Evolutionary conservation across 192 early-diverging fungal genomes (phyloP).

Genomic region (Thamnidium elegans): DNA sequence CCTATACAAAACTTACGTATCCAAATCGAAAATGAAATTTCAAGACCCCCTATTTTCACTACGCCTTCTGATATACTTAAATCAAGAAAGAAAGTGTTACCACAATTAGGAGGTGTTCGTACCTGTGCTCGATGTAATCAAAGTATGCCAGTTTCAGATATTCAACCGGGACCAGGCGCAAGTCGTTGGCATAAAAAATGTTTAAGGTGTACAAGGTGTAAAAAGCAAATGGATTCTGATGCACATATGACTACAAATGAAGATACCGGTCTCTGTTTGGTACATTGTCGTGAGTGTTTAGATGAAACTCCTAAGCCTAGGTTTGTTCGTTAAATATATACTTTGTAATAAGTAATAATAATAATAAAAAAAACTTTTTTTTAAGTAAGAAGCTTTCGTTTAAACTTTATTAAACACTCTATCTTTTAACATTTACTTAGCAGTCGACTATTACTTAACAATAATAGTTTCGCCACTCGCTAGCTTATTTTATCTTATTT

Average conservation of each 20-base stretch:
- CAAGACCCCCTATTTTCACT: background rate
- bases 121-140: slow-evolving; percentile 46
- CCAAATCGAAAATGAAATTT: too few relatives aligned
- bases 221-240: slow-evolving; percentile 50
- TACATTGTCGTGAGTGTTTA: slow-evolving; percentile 46
- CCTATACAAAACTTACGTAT: background rate
- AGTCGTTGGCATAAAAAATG: slow-evolving; percentile 57
- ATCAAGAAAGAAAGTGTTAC: slow-evolving; percentile 41
- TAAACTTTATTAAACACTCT: too few relatives aligned
- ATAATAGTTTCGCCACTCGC: too few relatives aligned
- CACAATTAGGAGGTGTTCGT: slow-evolving; percentile 45
- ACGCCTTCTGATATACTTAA: slow-evolving; percentile 31
- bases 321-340: slow-evolving; percentile 8
- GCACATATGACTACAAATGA: slow-evolving; percentile 35
- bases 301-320: slow-evolving; percentile 6
- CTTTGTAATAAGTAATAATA: background rate
- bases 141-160: slow-evolving; percentile 46
- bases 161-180: slow-evolving; percentile 44
- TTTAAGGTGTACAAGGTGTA: slow-evolving; percentile 44
- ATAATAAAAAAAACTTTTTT: background rate
- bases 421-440: too few relatives aligned
- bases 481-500: too few relatives aligned
- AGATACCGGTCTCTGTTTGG: slow-evolving; percentile 25
- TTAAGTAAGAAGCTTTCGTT: too few relatives aligned
- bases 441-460: too few relatives aligned